Conservation (phyloP, 1,284 basidiomycete genomes). For the Schizopora paradoxa region DNA sequence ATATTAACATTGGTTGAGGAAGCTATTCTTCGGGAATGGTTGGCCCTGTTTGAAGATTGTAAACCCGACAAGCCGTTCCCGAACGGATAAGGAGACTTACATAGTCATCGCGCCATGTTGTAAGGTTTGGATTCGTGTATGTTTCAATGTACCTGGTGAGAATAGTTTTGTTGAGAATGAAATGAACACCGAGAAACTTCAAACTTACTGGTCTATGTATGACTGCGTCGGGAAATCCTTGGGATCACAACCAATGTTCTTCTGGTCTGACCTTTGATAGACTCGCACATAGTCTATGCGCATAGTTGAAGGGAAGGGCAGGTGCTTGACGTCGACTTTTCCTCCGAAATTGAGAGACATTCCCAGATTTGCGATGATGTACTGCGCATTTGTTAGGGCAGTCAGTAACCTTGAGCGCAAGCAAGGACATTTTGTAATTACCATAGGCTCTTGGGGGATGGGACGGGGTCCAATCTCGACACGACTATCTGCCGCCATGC, state of each 20-base stretch:
- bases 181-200: not conserved
- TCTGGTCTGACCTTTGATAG: slow-evolving; percentile 62
- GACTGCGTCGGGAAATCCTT: slow-evolving; percentile 67
- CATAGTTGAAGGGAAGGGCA: slow-evolving; percentile 70
- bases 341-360: slow-evolving; percentile 79
- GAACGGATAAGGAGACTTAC: not conserved
- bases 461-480: slow-evolving; percentile 70
- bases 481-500: slow-evolving; percentile 59
- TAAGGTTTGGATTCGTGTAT: slow-evolving; percentile 36
- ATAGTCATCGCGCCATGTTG: slow-evolving; percentile 42
- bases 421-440: slow-evolving; percentile 25
- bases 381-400: slow-evolving; percentile 33
- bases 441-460: slow-evolving; percentile 83
- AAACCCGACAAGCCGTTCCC: not conserved
- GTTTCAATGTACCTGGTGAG: slow-evolving; percentile 31
- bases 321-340: slow-evolving; percentile 56
- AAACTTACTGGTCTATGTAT: slow-evolving; percentile 65
- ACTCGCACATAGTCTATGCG: slow-evolving; percentile 80
- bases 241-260: slow-evolving; percentile 84
- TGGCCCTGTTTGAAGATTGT: slow-evolving; percentile 34
- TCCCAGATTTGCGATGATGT: slow-evolving; percentile 78
- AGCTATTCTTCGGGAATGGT: slow-evolving; percentile 53
- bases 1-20: slow-evolving; percentile 49
- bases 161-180: not conserved
- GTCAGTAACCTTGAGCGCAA: slow-evolving; percentile 3